These are phyloP conservation scores for Coniophora puteana DNA, from an alignment of 1,284 basidiomycete genomes.

Conservation along the genomic window DNA sequence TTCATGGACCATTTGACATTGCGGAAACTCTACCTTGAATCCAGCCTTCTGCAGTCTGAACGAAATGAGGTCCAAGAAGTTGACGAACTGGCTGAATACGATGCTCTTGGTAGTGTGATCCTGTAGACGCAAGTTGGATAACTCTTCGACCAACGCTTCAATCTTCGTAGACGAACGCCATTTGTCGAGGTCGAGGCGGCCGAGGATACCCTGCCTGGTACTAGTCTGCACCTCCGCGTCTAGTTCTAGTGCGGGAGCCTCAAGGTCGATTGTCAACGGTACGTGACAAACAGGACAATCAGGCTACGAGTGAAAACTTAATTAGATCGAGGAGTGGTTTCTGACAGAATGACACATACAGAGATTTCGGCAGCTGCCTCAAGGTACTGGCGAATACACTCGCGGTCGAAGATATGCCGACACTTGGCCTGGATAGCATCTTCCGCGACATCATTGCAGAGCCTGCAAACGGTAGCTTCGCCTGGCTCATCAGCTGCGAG, in stretches of 20 bases:
- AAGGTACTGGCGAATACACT: conserved; percentile 95
- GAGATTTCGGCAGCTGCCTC: conserved; percentile 69
- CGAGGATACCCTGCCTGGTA: conserved; percentile 89
- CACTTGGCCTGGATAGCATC: conserved; percentile 95
- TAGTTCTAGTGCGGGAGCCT: conserved; percentile 87
- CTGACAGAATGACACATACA: conserved; percentile 38
- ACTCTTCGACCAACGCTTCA: conserved; percentile 94
- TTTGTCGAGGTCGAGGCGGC: conserved; percentile 82
- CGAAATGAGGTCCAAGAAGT: conserved; percentile 88
- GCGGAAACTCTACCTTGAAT: conserved; percentile 53
- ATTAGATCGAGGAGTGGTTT: conserved; percentile 4
- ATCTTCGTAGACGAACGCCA: conserved; percentile 98
- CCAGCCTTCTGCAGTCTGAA: conserved; percentile 91
- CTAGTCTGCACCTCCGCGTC: conserved; percentile 52
- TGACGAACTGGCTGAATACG: conserved; percentile 94
- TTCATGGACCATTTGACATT: neutral
- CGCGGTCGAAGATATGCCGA: conserved; percentile 88
- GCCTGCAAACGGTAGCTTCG: conserved; percentile 81
- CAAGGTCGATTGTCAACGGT: conserved; percentile 91
- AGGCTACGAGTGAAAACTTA: conserved; percentile 48
- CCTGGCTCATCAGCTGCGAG: conserved; percentile 48
- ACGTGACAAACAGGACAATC: conserved; percentile 96
- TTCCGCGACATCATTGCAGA: conserved; percentile 98
- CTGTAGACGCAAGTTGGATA: conserved; percentile 78
- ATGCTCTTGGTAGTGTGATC: conserved; percentile 95